Percentiles rank a stretch among this genome's conserved stretches.
These are phyloP conservation scores for Pyrrhoderma lamaoense DNA, from an alignment of 1,284 basidiomycete genomes.

Conservation along the genomic window DNA sequence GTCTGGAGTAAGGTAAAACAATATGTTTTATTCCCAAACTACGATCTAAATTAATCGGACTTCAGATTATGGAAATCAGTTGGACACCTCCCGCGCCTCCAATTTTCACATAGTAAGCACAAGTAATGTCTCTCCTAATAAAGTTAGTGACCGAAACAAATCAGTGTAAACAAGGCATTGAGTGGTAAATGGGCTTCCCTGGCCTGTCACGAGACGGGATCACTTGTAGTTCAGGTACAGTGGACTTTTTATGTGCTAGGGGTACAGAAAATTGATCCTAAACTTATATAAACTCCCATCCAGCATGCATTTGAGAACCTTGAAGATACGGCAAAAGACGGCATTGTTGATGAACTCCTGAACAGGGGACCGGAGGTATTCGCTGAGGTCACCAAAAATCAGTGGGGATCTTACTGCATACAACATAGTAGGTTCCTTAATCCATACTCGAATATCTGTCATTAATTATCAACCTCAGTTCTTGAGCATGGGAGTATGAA, in stretches of 20 bases:
- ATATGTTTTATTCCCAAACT: too few relatives aligned
- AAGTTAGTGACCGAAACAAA: neutral
- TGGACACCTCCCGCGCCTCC: slow-evolving; percentile 78
- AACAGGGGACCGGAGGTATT: slow-evolving; percentile 62
- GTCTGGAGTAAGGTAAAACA: slow-evolving; percentile 73
- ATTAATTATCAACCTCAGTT: slow-evolving; percentile 38
- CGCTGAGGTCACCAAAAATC: slow-evolving; percentile 71
- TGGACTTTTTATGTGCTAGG: neutral
- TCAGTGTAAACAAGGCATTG: slow-evolving; percentile 72
- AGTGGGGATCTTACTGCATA: slow-evolving; percentile 80
- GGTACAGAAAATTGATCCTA: neutral
- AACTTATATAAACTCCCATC: slow-evolving; percentile 9
- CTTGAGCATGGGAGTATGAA: slow-evolving; percentile 71
- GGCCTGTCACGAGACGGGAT: slow-evolving; percentile 83
- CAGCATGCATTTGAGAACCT: slow-evolving; percentile 82
- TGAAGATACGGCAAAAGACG: slow-evolving; percentile 73
- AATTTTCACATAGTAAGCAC: slow-evolving; percentile 70
- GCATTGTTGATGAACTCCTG: slow-evolving; percentile 70
- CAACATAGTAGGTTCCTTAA: slow-evolving; percentile 60
- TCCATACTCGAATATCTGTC: too few relatives aligned
- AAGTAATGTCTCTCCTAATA: slow-evolving; percentile 2
- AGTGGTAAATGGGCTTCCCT: slow-evolving; percentile 80
- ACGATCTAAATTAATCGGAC: neutral
- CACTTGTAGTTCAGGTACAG: slow-evolving; percentile 68
- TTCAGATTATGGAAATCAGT: slow-evolving; percentile 73